Percentiles rank a stretch among this genome's conserved stretches.
Evolutionary conservation across 352 stramenopile genomes (phyloP).

Genomic region (Phytophthora cryptogea): DNA sequence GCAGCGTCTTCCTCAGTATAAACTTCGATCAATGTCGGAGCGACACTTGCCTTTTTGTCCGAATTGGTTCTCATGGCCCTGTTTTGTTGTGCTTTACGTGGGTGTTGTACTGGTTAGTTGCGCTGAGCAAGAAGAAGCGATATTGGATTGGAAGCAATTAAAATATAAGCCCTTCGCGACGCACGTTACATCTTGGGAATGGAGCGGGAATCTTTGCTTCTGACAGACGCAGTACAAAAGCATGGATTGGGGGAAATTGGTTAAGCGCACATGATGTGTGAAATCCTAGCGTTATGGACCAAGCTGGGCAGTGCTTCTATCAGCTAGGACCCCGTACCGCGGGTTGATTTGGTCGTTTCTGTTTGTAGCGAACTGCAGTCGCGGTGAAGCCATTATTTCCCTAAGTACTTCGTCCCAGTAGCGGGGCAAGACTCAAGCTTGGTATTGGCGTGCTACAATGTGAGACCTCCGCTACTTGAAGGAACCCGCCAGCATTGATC

Average conservation of each 20-base stretch:
- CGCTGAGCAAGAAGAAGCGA: neutral
- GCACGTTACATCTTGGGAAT: constrained; percentile 13
- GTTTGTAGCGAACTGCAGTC: constrained; percentile 20
- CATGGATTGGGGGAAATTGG: neutral
- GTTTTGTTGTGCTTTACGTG: constrained; percentile 19
- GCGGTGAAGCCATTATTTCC: constrained; percentile 14
- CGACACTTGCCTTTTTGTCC: constrained; percentile 14
- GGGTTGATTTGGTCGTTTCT: constrained; percentile 10
- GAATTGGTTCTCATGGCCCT: neutral
- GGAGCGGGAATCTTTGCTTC: neutral
- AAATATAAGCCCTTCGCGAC: constrained; percentile 15
- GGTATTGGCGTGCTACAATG: constrained; percentile 23
- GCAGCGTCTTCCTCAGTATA: constrained; percentile 1
- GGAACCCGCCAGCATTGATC: neutral
- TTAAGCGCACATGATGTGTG: neutral
- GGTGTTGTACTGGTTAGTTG: constrained; percentile 15
- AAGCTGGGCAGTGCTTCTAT: neutral
- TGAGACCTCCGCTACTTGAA: constrained; percentile 26
- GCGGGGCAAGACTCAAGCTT: constrained; percentile 8
- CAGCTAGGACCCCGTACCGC: neutral
- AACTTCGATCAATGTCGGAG: constrained; percentile 7
- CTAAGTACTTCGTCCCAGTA: constrained; percentile 19
- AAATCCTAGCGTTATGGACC: constrained; percentile 1
- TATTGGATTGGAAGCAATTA: constrained; percentile 2
- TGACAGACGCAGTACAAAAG: neutral